Evolutionary conservation across 164 flowering plant species (phyloP), one percentile per base, ranked within the genome.

Genomic region (Berberis thunbergii): DNA sequence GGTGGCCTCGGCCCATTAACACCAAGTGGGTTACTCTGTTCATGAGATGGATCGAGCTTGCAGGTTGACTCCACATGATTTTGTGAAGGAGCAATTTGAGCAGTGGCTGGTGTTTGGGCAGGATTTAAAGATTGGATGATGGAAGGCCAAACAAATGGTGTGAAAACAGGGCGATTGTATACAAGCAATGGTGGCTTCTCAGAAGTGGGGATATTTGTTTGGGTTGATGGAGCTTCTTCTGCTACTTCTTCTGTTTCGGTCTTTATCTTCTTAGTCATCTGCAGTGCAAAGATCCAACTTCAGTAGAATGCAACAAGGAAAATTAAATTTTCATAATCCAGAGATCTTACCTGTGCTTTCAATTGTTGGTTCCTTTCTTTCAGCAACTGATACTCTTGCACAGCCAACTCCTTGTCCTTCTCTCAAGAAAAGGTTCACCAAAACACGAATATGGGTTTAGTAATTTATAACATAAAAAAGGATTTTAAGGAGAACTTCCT

Each of bases 381-480:
- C 69, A 87, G 74, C 44, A 78, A 79, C 65, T 76, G 71, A 61
- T 69, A 88, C 76, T 84, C 82, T 67, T 77, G 79, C 73, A 82
- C 56, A 5, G 80, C 85, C 76, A 74, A 64, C 69, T 88, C 94
- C 81, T 81, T 90, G 69, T 82, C 81, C 97, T 93, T 60, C 67
- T 69, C 65, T 41, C 62, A 41, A 45, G 50, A 50, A 48, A 73
- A 73, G 49, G 44, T 11, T 59, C 65, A 69, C 40, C 41, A 74
- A 64, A 71, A 61, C 49, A 4, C 45, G 40, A 43, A 62, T n/a
- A 57, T 52, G 2, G 60, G 38, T 63, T 71, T 60, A 64, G 73
- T 61, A 63, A 66, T 60, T 50, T 52, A 54, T 50, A 60, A 46
- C 54, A 60, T 60, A 70, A 48, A 39, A 64, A 46, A 64, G 56